phyloP scores from a whole-genome alignment of 78 protist species.

The Bodo saltans region DNA sequence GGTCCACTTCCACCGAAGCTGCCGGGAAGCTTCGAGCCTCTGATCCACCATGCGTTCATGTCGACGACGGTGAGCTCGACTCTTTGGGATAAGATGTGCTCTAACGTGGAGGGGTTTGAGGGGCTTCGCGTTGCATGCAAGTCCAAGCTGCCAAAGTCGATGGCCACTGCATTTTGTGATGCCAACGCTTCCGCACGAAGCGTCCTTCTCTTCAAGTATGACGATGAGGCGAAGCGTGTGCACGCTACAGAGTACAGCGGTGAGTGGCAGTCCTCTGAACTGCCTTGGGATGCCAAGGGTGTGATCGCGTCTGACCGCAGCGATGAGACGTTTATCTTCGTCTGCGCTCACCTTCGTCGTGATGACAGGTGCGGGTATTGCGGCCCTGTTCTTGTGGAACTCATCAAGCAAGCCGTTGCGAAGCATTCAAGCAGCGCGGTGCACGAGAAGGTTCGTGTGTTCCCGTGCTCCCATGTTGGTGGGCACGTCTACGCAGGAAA shows the following conservation, averaged over 20 bases:
- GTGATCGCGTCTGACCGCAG: not conserved
- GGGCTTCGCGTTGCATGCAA: too few relatives aligned
- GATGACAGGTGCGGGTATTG: slow-evolving; percentile 27
- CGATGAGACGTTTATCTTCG: not conserved
- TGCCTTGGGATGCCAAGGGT: too few relatives aligned
- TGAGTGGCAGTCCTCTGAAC: too few relatives aligned
- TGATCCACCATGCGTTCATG: not conserved
- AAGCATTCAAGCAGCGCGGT: not conserved
- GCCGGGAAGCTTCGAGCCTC: not conserved
- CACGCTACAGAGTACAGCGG: too few relatives aligned
- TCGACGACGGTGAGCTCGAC: too few relatives aligned
- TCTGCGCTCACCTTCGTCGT: slow-evolving; percentile 1
- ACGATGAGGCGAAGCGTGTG: too few relatives aligned
- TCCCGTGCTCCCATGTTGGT: slow-evolving; percentile 1
- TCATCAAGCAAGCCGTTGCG: not conserved
- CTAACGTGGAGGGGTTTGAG: too few relatives aligned
- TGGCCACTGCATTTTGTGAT: too few relatives aligned
- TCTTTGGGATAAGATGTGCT: too few relatives aligned
- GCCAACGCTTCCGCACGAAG: too few relatives aligned
- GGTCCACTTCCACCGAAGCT: not conserved
- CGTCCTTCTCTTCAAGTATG: too few relatives aligned
- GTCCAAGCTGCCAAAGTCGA: too few relatives aligned
- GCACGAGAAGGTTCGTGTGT: not conserved
- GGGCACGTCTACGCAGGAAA: slow-evolving; percentile 24
- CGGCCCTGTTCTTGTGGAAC: not conserved